These are phyloP conservation scores for Albizia julibrissin DNA, from an alignment of 306 rosid genomes.

Conservation along the genomic window DNA sequence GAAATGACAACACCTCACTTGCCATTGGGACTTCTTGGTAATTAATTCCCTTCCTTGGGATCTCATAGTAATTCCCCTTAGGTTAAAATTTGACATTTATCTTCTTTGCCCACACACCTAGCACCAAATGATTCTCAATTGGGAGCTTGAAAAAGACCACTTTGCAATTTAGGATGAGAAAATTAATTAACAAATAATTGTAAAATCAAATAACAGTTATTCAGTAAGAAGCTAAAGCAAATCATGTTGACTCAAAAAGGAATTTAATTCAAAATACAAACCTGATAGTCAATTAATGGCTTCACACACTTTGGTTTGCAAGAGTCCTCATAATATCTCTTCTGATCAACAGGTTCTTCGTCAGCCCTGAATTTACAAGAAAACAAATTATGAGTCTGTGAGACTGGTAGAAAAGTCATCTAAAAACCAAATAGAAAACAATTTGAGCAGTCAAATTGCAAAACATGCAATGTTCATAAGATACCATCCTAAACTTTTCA, in stretches of 20 bases:
- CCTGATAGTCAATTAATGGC: constrained; percentile 84
- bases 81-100: background rate
- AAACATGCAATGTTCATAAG: constrained; percentile 7
- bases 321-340: constrained; percentile 73
- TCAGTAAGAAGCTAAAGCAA: constrained; percentile 9
- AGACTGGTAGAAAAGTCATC: background rate
- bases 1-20: too few relatives aligned
- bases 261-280: constrained; percentile 24
- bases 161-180: background rate
- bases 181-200: background rate
- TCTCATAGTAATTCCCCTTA: too few relatives aligned
- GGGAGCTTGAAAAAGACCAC: background rate
- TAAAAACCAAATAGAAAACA: background rate
- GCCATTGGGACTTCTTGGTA: too few relatives aligned
- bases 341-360: constrained; percentile 93
- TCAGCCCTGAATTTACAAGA: constrained; percentile 76
- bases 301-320: constrained; percentile 99
- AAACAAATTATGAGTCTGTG: constrained; percentile 8
- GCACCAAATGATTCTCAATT: background rate
- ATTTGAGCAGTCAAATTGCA: background rate
- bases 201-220: constrained; percentile 8
- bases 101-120: background rate
- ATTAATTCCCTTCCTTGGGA: too few relatives aligned
- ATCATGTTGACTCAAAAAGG: background rate
- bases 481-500: background rate